phyloP scores from a whole-genome alignment of 177 flowering plant genomes.

The Vitis hybrid region DNA sequence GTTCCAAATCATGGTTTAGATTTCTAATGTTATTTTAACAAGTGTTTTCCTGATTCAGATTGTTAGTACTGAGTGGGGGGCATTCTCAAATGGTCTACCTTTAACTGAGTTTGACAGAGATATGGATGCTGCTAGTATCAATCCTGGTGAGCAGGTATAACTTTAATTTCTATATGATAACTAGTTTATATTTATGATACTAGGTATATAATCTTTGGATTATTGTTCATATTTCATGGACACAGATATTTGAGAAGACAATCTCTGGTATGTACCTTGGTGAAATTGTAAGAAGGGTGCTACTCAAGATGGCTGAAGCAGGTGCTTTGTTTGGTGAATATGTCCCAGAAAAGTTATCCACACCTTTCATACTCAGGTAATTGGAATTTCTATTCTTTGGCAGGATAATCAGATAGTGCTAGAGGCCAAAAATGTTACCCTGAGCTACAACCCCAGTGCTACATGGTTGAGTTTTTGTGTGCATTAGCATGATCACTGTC shows the following conservation, averaged over 20 bases:
- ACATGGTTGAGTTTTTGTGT: not conserved
- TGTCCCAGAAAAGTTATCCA: conserved; percentile 47
- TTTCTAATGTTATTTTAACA: not conserved
- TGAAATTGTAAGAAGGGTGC: conserved; percentile 71
- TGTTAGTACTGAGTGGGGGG: conserved; percentile 90
- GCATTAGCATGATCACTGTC: not conserved
- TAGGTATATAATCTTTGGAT: not conserved
- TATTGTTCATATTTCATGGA: not conserved
- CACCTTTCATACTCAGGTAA: conserved; percentile 67
- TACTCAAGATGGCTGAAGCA: conserved; percentile 63
- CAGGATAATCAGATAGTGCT: too few relatives aligned
- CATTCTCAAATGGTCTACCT: conserved; percentile 78
- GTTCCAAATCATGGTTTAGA: not conserved
- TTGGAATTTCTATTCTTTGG: not conserved
- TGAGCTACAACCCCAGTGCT: too few relatives aligned
- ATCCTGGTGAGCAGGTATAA: conserved; percentile 85
- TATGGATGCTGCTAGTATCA: conserved; percentile 87
- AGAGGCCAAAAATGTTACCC: too few relatives aligned
- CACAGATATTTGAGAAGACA: conserved; percentile 80
- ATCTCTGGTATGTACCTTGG: conserved; percentile 93
- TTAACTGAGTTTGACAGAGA: conserved; percentile 67
- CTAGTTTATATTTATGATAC: not conserved
- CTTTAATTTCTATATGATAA: not conserved
- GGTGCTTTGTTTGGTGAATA: conserved; percentile 50
- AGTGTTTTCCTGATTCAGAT: conserved; percentile 39